Conservation (phyloP, 2,329 filamentous ascomycete species). For the Cercospora janseana region DNA sequence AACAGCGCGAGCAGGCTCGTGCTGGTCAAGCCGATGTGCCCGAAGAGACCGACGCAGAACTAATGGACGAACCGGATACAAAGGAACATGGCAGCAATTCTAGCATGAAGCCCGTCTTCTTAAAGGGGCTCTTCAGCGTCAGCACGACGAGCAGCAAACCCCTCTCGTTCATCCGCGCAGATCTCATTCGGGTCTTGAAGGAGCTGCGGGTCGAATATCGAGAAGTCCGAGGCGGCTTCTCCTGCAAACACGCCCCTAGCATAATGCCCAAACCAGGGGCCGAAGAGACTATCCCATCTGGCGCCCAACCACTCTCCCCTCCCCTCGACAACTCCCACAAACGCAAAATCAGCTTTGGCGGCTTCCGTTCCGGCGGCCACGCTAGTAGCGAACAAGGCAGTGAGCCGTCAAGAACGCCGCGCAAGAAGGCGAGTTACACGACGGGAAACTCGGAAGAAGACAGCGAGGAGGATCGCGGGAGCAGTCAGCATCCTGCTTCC, state of each 20-base stretch:
- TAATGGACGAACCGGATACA: slow-evolving; percentile 56
- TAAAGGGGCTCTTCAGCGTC: slow-evolving; percentile 96
- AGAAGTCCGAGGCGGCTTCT: slow-evolving; percentile 92
- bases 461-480: slow-evolving; percentile 33
- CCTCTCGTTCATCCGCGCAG: slow-evolving; percentile 76
- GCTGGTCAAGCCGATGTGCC: slow-evolving; percentile 68
- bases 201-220: slow-evolving; percentile 86
- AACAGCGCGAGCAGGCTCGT: slow-evolving; percentile 53
- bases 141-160: slow-evolving; percentile 94
- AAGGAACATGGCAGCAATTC: slow-evolving; percentile 54
- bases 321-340: slow-evolving; percentile 57
- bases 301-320: slow-evolving; percentile 55
- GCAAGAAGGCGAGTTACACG: slow-evolving; percentile 78
- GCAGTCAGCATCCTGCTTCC: slow-evolving; percentile 39
- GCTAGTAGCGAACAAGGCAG: slow-evolving; percentile 53
- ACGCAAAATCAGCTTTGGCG: slow-evolving; percentile 81
- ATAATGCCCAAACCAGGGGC: slow-evolving; percentile 70
- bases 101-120: slow-evolving; percentile 85
- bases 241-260: slow-evolving; percentile 81
- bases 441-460: slow-evolving; percentile 54
- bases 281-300: slow-evolving; percentile 47
- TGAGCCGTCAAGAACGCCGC: slow-evolving; percentile 49
- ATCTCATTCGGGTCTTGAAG: slow-evolving; percentile 85
- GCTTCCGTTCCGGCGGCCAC: slow-evolving; percentile 52
- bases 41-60: slow-evolving; percentile 84